These are phyloP conservation scores for Guadua angustifolia DNA, from an alignment of 176 grass and related monocot genomes.

Conservation along the genomic window DNA sequence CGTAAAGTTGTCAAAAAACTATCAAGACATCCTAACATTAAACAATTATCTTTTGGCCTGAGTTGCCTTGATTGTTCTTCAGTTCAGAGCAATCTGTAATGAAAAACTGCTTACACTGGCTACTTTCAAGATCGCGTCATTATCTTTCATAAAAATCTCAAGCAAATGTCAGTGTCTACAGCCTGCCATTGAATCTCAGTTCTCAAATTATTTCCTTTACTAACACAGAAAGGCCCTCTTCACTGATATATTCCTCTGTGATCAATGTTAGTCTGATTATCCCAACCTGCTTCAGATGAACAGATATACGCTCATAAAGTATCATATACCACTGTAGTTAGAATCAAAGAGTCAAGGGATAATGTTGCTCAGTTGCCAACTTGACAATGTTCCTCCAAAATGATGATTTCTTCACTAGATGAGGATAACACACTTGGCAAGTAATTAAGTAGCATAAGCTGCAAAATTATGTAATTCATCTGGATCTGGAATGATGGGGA, in stretches of 20 bases:
- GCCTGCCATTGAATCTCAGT: neutral
- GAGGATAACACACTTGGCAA: neutral
- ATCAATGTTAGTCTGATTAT: neutral
- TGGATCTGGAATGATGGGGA: slow-evolving; percentile 49
- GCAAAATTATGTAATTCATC: slow-evolving; percentile 49
- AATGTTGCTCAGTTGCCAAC: slow-evolving; percentile 14
- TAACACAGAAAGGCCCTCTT: neutral
- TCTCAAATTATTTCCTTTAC: neutral
- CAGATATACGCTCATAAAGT: neutral
- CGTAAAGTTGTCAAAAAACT: neutral
- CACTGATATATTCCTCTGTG: neutral
- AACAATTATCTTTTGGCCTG: neutral
- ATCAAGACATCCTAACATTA: neutral
- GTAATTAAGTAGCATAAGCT: slow-evolving; percentile 55
- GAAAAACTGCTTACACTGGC: neutral
- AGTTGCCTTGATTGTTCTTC: neutral
- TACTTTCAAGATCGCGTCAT: neutral
- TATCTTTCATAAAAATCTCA: slow-evolving; percentile 10
- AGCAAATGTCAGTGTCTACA: slow-evolving; percentile 10
- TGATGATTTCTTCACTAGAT: neutral
- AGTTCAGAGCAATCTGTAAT: neutral
- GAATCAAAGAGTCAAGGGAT: neutral
- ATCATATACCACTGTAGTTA: neutral
- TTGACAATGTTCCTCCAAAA: neutral
- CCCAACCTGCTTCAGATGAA: slow-evolving; percentile 19